phyloP scores from a whole-genome alignment of 768 basidiomycete species.

The Leucocoprinus leucothites region DNA sequence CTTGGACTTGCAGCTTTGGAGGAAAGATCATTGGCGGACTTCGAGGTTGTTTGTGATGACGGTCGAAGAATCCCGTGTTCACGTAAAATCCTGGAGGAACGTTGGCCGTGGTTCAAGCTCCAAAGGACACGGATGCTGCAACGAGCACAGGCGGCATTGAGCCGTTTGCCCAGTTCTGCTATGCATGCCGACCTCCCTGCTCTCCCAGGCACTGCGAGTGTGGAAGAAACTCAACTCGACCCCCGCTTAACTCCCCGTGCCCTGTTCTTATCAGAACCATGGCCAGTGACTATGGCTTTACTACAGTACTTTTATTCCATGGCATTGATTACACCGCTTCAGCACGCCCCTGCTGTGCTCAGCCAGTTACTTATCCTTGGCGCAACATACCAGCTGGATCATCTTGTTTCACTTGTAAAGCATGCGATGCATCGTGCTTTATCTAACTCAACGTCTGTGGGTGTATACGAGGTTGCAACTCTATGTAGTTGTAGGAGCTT shows the following conservation, averaged over 20 bases:
- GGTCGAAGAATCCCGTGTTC: conserved; percentile 81
- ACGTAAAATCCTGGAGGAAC: conserved; percentile 77
- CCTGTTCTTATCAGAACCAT: conserved; percentile 84
- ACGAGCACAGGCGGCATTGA: conserved; percentile 53
- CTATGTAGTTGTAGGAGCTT: conserved; percentile 84
- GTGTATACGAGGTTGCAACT: conserved; percentile 94
- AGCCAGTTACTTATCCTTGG: conserved; percentile 83
- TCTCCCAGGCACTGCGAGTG: conserved; percentile 47
- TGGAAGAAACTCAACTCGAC: conserved; percentile 57
- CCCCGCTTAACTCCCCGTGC: conserved; percentile 78
- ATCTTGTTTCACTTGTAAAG: conserved; percentile 78
- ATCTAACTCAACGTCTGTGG: conserved; percentile 81
- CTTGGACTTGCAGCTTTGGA: conserved; percentile 83
- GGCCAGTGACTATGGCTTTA: conserved; percentile 83
- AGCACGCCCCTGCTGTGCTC: conserved; percentile 87
- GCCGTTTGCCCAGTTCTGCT: conserved; percentile 54
- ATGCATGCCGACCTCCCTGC: conserved; percentile 66
- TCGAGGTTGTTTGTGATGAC: conserved; percentile 91
- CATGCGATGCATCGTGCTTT: conserved; percentile 92
- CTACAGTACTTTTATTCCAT: conserved; percentile 93
- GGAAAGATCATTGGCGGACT: conserved; percentile 80
- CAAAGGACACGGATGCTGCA: conserved; percentile 59
- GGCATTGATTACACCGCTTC: conserved; percentile 83
- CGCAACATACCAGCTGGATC: conserved; percentile 74
- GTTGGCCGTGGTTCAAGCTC: conserved; percentile 95